Conservation (phyloP, 305 asterid species). For the Plantago coronopus region DNA sequence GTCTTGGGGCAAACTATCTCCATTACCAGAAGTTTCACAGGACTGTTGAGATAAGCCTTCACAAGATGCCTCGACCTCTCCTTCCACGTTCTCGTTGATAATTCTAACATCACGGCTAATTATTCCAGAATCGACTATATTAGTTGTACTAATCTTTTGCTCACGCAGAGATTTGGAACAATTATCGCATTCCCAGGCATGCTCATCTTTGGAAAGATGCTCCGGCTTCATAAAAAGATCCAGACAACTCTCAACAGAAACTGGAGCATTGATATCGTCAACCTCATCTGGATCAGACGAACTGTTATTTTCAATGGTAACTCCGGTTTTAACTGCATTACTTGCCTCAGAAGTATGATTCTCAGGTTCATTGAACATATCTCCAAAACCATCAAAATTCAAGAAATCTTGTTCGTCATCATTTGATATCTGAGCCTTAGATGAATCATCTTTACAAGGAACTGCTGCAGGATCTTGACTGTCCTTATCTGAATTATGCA, state of each 20-base stretch:
- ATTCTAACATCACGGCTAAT: not conserved
- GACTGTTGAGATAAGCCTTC: conserved; percentile 21
- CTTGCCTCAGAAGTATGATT: conserved; percentile 31
- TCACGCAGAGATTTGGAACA: conserved; percentile 68
- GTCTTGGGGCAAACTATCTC: conserved; percentile 24
- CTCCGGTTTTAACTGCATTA: conserved; percentile 35
- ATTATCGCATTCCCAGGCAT: conserved; percentile 92
- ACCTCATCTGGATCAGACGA: conserved; percentile 90
- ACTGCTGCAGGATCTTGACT: conserved; percentile 44
- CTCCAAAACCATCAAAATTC: conserved; percentile 68
- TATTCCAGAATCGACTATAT: no score
- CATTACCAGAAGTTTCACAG: conserved; percentile 27
- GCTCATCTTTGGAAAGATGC: conserved; percentile 74
- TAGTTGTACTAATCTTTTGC: conserved; percentile 30
- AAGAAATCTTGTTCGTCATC: conserved; percentile 40
- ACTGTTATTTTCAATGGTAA: conserved; percentile 46
- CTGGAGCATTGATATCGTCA: conserved; percentile 76
- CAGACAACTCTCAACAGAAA: conserved; percentile 84
- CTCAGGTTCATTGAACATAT: conserved; percentile 75
- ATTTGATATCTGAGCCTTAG: conserved; percentile 26
- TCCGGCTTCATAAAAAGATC: conserved; percentile 70
- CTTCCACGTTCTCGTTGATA: conserved; percentile 24
- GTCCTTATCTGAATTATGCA: conserved; percentile 31
- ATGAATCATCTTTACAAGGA: conserved; percentile 44
- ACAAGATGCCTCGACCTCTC: conserved; percentile 30